Base-by-base conservation (phyloP, 2,329 filamentous ascomycete genomes). In the Paecilomyces niveus region DNA sequence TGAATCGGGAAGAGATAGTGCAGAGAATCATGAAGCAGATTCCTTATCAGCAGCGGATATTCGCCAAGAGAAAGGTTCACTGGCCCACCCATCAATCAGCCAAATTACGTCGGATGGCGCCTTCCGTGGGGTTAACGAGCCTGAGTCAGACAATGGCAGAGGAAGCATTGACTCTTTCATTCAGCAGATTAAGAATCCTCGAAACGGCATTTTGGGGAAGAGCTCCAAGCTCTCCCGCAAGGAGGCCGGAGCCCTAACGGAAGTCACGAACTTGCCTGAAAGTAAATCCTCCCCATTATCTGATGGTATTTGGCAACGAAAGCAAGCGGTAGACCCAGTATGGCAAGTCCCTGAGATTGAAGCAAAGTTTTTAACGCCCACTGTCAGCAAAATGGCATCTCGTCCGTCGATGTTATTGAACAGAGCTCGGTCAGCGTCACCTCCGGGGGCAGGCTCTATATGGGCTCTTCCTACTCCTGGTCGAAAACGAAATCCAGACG, bases 361-460 rank as follows among this genome's bases (percentile, higher is more conserved):
- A 35, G 61, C 52, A 11, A 61, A 61, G 24, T 67, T 70, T 45
- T 64, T 61, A 54, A 69, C 65, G 32, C 70, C 71, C 31, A 56
- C 56, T 18, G 57, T 62, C 26, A 62, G 57, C 49, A 65, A 63
- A 55, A 60, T 64, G 58, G 55, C 54, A 54, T 60, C 58, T 22
- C 63, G 55, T 31, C 39, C 60, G 26, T 29, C 59, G 6, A 15
- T 53, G 33, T 7, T 33, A 15, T 13, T 13, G 2, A 63, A 58
- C 55, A 57, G 45, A 32, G 54, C 59, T 32, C 66, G 67, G 11
- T 65, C 67, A 49, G 60, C 63, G 39, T 76, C 74, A 54, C 72
- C 74, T 58, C 68, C 70, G 21, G 68, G 68, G 22, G 65, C 68
- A 33, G 65, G 67, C 18, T 77, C 74, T 10, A 55, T 77, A 15